Conservation (phyloP, 345 rosid genomes). For the Nasturtium officinale region DNA sequence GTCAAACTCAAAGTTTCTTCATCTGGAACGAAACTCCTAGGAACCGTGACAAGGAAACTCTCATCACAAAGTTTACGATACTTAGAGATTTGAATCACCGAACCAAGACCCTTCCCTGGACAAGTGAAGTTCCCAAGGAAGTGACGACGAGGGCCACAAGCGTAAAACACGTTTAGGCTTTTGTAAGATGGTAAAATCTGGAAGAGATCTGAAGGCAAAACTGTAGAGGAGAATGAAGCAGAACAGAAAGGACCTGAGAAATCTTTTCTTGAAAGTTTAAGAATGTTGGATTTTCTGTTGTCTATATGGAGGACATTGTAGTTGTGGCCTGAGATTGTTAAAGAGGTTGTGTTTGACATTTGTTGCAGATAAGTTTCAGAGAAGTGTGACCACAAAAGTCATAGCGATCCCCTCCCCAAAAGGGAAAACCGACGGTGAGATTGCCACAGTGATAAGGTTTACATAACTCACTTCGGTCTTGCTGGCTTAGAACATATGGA, state of each 20-base stretch:
- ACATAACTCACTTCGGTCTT: not conserved
- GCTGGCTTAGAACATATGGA: not conserved
- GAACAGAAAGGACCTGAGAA: constrained; percentile 22
- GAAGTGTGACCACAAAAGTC: constrained; percentile 15
- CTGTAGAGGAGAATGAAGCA: not conserved
- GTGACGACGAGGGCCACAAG: not conserved
- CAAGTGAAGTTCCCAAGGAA: constrained; percentile 28
- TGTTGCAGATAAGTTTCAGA: constrained; percentile 40
- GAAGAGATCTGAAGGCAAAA: constrained; percentile 6
- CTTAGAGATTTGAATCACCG: too few relatives aligned
- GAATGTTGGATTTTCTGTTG: not conserved
- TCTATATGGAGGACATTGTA: constrained; percentile 38
- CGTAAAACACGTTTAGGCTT: constrained; percentile 25
- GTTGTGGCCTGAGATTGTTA: not conserved
- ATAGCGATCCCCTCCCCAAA: constrained; percentile 34
- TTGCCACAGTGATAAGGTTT: constrained; percentile 37
- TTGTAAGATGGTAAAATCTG: not conserved
- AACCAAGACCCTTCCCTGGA: not conserved
- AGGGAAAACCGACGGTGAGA: constrained; percentile 42
- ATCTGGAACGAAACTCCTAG: not conserved
- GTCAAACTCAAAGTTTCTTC: not conserved
- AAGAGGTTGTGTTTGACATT: not conserved
- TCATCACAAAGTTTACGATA: not conserved
- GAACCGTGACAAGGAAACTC: constrained; percentile 8
- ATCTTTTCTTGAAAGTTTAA: constrained; percentile 40